phyloP scores from a whole-genome alignment of 164 flowering plant species.

The Kingdonia uniflora region DNA sequence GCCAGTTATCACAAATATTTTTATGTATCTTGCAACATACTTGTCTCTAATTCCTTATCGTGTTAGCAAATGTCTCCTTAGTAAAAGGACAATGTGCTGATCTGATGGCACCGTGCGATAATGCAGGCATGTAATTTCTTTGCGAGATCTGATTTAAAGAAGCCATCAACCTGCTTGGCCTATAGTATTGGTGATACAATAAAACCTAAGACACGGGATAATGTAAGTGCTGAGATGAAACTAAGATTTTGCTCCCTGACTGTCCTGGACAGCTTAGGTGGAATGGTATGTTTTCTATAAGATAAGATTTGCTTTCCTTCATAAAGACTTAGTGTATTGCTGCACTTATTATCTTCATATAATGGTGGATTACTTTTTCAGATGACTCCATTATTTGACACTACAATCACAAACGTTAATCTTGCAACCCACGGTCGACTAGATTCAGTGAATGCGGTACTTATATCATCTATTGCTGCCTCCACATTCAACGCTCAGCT shows the following conservation, averaged over 20 bases:
- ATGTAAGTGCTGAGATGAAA: constrained; percentile 82
- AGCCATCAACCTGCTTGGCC: constrained; percentile 78
- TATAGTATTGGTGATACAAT: constrained; percentile 66
- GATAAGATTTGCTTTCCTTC: neutral
- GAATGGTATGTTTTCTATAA: constrained; percentile 56
- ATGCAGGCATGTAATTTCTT: constrained; percentile 92
- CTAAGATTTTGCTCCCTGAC: constrained; percentile 73
- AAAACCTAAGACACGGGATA: constrained; percentile 79
- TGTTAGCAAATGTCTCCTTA: too few species aligned
- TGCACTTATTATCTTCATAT: neutral
- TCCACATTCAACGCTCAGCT: constrained; percentile 84
- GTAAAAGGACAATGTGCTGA: too few species aligned
- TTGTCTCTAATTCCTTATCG: too few species aligned
- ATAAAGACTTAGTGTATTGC: neutral
- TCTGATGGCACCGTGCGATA: constrained; percentile 1
- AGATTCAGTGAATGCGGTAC: constrained; percentile 92
- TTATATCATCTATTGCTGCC: constrained; percentile 91
- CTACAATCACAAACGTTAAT: constrained; percentile 74
- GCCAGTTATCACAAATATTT: too few species aligned
- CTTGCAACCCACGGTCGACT: constrained; percentile 87
- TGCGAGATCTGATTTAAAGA: constrained; percentile 81
- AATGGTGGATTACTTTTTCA: constrained; percentile 20
- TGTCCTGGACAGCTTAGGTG: constrained; percentile 75
- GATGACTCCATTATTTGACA: constrained; percentile 94
- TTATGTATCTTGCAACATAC: too few species aligned